Evolutionary conservation across 306 rosid genomes (phyloP), one percentile per base, ranked within the genome.

Genomic region (Prunus kanzakura): DNA sequence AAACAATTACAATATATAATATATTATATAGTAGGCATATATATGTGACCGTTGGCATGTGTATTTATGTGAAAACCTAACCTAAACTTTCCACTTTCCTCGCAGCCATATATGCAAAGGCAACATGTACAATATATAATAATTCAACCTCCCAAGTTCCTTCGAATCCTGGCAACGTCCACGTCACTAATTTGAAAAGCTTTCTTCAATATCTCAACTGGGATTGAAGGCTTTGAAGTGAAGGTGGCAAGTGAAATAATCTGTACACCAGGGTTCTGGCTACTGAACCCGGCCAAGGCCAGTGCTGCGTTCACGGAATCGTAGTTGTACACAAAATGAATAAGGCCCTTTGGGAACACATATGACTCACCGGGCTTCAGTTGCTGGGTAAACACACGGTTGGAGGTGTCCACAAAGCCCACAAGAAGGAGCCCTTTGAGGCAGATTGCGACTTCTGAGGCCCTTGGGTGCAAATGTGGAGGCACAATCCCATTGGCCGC

Each of bases 201-300:
- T 66, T 72, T 90, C 69, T 50, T 20, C 72, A 85, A 73, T 0
- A 89, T 64, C 38, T 19, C 75, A 23, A 47, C 67, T 3, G 79
- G 86, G 74, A 85, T 83, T 0, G 78, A 25, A 9, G 89, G 91
- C 9, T 73, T 81, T 22, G 87, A 85, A 38, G 83, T 69, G 77
- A 93, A 87, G 9, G 90, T 11, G 41, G 91, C 96, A 14, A 77
- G 29, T 2, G 89, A 78, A 11, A 83, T 64, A 2, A 85, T 8
- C 62, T 93, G 88, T 0, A 61, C 29, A 3, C 97, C 92, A 1
- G 97, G 97, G 67, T 85, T 91, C 41, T 93, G 98, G 82, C 98
- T 89, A 25, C 71, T 88, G 14, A 91, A 64, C 19, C 93, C 96
- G 16, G 98, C 85, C 32, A 89, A 12, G 0, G 87, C 89, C 2